phyloP scores from a whole-genome alignment of 768 basidiomycete genomes.

The Termitomyces sp. region DNA sequence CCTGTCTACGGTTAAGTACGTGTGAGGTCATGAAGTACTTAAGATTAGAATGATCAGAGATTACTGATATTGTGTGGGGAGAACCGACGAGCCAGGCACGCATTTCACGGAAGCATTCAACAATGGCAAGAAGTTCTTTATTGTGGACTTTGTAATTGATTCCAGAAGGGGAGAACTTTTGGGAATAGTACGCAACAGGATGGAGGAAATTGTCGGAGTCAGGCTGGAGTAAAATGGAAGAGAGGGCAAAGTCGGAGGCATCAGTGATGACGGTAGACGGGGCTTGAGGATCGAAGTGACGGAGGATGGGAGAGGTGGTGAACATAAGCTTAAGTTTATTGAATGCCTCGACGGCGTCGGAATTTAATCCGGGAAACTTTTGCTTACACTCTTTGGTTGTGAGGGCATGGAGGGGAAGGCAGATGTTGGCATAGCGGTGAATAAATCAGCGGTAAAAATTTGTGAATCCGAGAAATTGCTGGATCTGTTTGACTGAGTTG shows the following conservation, averaged over 20 bases:
- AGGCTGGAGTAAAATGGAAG: slow-evolving; percentile 27
- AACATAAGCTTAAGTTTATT: too few relatives aligned
- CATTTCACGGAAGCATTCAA: too few relatives aligned
- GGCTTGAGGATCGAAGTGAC: slow-evolving; percentile 31
- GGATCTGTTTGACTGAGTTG: slow-evolving; percentile 24
- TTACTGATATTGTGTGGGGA: too few relatives aligned
- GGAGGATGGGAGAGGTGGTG: too few relatives aligned
- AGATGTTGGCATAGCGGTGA: too few relatives aligned
- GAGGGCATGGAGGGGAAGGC: too few relatives aligned
- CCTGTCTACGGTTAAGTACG: slow-evolving; percentile 41
- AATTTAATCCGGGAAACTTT: neutral
- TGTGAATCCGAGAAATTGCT: too few relatives aligned
- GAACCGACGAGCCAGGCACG: too few relatives aligned
- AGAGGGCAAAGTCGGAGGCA: slow-evolving; percentile 33
- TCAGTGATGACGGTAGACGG: too few relatives aligned
- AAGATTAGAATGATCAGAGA: slow-evolving; percentile 42
- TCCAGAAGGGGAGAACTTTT: slow-evolving; percentile 34
- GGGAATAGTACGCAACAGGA: too few relatives aligned
- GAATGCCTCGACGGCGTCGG: slow-evolving; percentile 19
- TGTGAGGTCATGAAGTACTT: slow-evolving; percentile 38
- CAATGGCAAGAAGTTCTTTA: slow-evolving; percentile 50
- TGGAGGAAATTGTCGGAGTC: slow-evolving; percentile 24
- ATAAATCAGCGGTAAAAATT: too few relatives aligned
- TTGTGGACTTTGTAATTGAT: slow-evolving; percentile 48
- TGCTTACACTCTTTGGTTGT: slow-evolving; percentile 16